These are phyloP conservation scores for Clathrus columnatus DNA, from an alignment of 768 basidiomycete genomes.

Conservation along the genomic window DNA sequence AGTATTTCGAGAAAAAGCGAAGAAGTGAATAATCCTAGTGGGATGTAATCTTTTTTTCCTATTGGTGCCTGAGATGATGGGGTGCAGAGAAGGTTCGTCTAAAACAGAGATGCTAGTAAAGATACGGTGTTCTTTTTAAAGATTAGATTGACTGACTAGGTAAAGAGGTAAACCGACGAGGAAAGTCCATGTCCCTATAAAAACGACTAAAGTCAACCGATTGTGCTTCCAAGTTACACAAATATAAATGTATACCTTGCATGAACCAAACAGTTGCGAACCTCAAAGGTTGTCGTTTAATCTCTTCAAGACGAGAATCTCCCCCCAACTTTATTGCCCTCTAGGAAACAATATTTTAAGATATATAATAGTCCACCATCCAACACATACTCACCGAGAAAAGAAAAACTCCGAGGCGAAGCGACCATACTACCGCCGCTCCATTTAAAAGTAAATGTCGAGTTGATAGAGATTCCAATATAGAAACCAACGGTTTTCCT, in stretches of 20 bases:
- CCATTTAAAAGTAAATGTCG: slow-evolving; percentile 52
- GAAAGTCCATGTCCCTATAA: slow-evolving; percentile 54
- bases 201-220: slow-evolving; percentile 11
- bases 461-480: slow-evolving; percentile 38
- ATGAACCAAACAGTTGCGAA: slow-evolving; percentile 58
- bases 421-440: slow-evolving; percentile 50
- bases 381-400: slow-evolving; percentile 31
- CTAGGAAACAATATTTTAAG: slow-evolving; percentile 15
- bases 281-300: slow-evolving; percentile 36
- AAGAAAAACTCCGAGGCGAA: slow-evolving; percentile 55
- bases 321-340: slow-evolving; percentile 45
- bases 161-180: slow-evolving; percentile 64
- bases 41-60: slow-evolving; percentile 43
- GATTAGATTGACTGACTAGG: slow-evolving; percentile 26
- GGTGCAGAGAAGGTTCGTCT: slow-evolving; percentile 46
- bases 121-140: background rate
- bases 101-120: background rate
- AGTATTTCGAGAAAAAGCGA: slow-evolving; percentile 55
- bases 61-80: slow-evolving; percentile 42
- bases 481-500: background rate
- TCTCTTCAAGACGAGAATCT: slow-evolving; percentile 56
- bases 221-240: background rate
- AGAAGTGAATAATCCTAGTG: slow-evolving; percentile 42
- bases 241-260: slow-evolving; percentile 32
- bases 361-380: background rate